Conservation (phyloP, 2,329 filamentous ascomycete genomes). For the Diaporthe helianthi region DNA sequence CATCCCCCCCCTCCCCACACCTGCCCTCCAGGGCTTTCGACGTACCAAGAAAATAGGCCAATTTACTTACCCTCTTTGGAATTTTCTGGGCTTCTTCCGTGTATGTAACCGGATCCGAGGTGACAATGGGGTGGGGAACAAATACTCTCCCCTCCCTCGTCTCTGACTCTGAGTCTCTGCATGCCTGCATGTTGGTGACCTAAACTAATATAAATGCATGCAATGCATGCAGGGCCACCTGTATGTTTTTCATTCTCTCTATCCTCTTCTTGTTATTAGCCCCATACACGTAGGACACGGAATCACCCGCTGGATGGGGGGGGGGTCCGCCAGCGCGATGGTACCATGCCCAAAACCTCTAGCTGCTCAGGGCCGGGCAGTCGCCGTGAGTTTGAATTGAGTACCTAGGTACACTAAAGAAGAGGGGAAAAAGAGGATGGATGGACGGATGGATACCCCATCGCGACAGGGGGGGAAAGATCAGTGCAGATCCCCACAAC, state of each 20-base stretch:
- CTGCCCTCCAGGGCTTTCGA: background rate
- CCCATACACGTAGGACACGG: conserved; percentile 6
- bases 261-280: background rate
- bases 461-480: background rate
- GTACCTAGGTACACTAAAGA: too few relatives aligned
- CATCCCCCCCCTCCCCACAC: background rate
- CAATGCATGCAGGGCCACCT: conserved; percentile 18
- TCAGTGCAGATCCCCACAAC: conserved; percentile 10
- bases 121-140: background rate
- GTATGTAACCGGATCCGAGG: background rate
- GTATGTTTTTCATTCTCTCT: background rate
- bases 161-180: too few relatives aligned
- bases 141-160: background rate
- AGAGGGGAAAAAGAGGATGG: background rate
- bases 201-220: too few relatives aligned
- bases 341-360: background rate
- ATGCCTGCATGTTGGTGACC: background rate
- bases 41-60: too few relatives aligned
- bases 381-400: background rate
- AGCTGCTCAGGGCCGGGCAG: background rate
- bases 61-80: background rate
- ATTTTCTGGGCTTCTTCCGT: background rate
- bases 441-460: background rate
- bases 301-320: conserved; percentile 13
- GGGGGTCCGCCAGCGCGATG: conserved; percentile 13